Percentiles rank a stretch among this genome's conserved stretches.
These are phyloP conservation scores for Populus nigra DNA, from an alignment of 345 rosid genomes.

Conservation along the genomic window DNA sequence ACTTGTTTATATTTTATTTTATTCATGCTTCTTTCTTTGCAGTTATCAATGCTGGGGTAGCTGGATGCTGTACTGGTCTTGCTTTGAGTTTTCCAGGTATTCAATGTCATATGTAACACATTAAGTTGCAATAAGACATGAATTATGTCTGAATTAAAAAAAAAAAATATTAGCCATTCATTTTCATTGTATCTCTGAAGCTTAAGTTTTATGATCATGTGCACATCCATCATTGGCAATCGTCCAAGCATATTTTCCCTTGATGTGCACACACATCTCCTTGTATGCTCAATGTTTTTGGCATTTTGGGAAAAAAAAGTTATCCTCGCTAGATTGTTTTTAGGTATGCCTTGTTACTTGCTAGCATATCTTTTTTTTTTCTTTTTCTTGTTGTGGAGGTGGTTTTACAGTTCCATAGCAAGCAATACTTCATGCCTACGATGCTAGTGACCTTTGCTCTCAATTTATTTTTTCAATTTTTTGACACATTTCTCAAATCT, in stretches of 20 bases:
- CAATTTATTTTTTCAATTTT: not conserved
- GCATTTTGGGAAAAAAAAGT: too few relatives aligned
- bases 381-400: too few relatives aligned
- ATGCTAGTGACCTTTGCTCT: not conserved
- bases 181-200: not conserved
- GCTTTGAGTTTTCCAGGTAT: slow-evolving; percentile 84
- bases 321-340: not conserved
- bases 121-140: not conserved
- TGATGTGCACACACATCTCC: not conserved
- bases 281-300: not conserved
- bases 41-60: slow-evolving; percentile 88
- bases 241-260: not conserved
- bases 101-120: not conserved
- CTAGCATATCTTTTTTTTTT: too few relatives aligned
- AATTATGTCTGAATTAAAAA: not conserved
- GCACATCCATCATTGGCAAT: not conserved
- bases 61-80: slow-evolving; percentile 88
- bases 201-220: not conserved
- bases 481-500: not conserved
- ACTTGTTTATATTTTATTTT: not conserved
- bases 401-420: not conserved
- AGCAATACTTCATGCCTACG: not conserved
- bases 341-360: not conserved
- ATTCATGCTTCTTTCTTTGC: slow-evolving; percentile 23
- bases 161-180: not conserved